These are phyloP conservation scores for Neocallimastix lanati DNA, from an alignment of 192 early-diverging fungal species.

Conservation along the genomic window DNA sequence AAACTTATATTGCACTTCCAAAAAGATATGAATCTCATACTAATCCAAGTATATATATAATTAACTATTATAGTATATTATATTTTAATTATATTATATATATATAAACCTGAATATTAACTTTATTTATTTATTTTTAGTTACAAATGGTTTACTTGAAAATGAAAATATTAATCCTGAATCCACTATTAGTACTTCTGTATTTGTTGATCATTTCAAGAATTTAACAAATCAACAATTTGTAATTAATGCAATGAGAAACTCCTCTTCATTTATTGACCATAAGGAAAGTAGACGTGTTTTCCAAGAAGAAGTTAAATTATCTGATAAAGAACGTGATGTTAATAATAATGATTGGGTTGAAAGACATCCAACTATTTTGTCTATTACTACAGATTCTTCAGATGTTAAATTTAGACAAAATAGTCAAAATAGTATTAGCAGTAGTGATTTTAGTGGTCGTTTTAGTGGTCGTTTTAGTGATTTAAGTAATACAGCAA, in stretches of 20 bases:
- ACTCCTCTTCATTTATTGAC: not conserved
- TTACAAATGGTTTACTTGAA: not conserved
- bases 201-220: not conserved
- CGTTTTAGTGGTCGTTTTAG: not conserved
- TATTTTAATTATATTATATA: too few species aligned
- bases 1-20: not conserved
- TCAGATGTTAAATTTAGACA: not conserved
- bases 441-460: not conserved
- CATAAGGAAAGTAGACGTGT: not conserved
- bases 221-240: not conserved
- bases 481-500: not conserved
- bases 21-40: not conserved
- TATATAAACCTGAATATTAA: too few species aligned
- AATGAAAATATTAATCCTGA: too few species aligned
- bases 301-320: not conserved
- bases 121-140: too few species aligned
- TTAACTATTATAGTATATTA: too few species aligned
- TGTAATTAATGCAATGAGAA: not conserved
- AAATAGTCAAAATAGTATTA: not conserved
- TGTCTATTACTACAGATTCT: not conserved
- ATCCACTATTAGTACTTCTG: not conserved
- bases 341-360: not conserved
- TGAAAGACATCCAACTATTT: not conserved
- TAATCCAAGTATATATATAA: not conserved
- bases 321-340: not conserved